phyloP scores from a whole-genome alignment of 208 protist species.

The Trypanosoma avium region DNA sequence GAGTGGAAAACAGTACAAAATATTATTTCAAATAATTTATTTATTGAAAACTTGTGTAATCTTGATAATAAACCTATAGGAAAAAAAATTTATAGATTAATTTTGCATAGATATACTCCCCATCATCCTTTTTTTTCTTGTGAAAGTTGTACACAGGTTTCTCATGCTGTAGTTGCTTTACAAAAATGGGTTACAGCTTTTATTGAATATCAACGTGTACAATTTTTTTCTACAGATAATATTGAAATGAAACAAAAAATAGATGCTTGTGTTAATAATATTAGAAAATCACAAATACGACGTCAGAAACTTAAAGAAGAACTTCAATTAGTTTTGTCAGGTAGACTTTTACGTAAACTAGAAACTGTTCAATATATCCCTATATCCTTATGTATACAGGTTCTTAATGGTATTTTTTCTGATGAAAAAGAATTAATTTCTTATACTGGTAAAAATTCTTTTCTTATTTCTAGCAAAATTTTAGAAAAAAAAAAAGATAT shows the following conservation, averaged over 20 bases:
- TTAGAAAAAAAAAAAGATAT: not conserved
- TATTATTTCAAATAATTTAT: not conserved
- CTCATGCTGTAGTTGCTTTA: constrained; percentile 29
- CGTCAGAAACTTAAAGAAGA: constrained; percentile 31
- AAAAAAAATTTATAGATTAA: constrained; percentile 12
- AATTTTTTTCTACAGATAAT: constrained; percentile 32
- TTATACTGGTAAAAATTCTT: not conserved
- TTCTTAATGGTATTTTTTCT: not conserved
- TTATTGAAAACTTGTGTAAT: constrained; percentile 14
- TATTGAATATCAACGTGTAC: constrained; percentile 43
- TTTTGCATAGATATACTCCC: constrained; percentile 25
- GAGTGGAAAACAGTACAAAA: constrained; percentile 2
- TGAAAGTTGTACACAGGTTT: constrained; percentile 20
- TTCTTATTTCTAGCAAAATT: not conserved
- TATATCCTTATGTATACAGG: constrained; percentile 22
- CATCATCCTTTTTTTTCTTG: constrained; percentile 20
- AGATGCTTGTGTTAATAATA: constrained; percentile 25
- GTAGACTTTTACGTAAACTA: constrained; percentile 25
- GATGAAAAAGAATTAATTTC: not conserved
- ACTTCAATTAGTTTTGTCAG: constrained; percentile 27
- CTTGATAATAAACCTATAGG: constrained; percentile 11
- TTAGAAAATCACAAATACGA: constrained; percentile 28
- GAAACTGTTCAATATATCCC: constrained; percentile 12
- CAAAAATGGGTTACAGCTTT: constrained; percentile 62
- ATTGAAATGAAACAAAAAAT: constrained; percentile 44